Percentiles rank a stretch among this genome's conserved stretches.
Conservation (phyloP, 441 rosid species). For the Syzygium syzygioides region DNA sequence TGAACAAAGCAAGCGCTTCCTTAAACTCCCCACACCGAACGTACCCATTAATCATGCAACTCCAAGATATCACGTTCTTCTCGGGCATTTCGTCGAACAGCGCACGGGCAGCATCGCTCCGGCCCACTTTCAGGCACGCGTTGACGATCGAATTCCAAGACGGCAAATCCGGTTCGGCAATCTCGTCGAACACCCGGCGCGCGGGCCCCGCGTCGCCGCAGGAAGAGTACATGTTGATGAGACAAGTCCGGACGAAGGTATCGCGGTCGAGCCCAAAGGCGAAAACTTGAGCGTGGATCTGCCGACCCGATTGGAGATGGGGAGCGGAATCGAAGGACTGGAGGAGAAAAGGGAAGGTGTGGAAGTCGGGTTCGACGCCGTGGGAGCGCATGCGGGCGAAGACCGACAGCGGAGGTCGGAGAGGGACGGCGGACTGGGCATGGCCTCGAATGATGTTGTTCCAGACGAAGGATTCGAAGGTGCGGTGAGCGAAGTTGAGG, state of each 20-base stretch:
- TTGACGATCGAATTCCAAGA: constrained; percentile 5
- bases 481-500: constrained; percentile 23
- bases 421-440: constrained; percentile 3
- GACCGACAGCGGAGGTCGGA: constrained; percentile 19
- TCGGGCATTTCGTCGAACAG: constrained; percentile 9
- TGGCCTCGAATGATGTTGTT: constrained; percentile 35
- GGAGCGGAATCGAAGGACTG: constrained; percentile 22
- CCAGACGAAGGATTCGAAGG: constrained; percentile 44
- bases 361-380: constrained; percentile 37
- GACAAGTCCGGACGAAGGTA: constrained; percentile 32
- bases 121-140: not conserved
- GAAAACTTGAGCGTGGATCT: constrained; percentile 36
- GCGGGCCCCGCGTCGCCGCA: not conserved
- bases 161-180: not conserved
- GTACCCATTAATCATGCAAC: constrained; percentile 2
- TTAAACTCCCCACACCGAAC: constrained; percentile 2
- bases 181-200: not conserved
- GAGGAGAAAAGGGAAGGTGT: constrained; percentile 50
- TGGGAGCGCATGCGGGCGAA: constrained; percentile 44
- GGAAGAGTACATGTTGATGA: constrained; percentile 15
- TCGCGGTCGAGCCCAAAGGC: constrained; percentile 27
- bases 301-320: constrained; percentile 25
- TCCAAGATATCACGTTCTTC: constrained; percentile 2
- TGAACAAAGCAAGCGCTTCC: constrained; percentile 3
- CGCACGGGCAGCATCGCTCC: not conserved